These are phyloP conservation scores for Chaetomiaceae sp. DNA, from an alignment of 2,329 filamentous ascomycete genomes.

Conservation along the genomic window DNA sequence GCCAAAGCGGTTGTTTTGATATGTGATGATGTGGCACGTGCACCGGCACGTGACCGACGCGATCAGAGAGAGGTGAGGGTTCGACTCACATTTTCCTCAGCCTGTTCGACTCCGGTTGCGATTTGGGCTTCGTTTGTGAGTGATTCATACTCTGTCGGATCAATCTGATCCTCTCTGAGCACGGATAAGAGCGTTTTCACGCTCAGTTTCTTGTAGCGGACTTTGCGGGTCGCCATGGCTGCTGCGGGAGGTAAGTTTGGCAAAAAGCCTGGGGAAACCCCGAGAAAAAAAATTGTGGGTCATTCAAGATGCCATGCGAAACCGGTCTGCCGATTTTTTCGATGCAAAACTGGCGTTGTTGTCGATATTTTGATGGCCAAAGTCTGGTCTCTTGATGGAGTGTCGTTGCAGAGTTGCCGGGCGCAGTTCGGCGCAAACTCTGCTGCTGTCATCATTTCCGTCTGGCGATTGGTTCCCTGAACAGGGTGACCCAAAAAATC, in stretches of 20 bases:
- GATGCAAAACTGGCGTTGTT: slow-evolving; percentile 49
- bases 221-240: slow-evolving; percentile 62
- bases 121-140: slow-evolving; percentile 80
- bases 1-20: not conserved
- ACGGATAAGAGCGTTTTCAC: slow-evolving; percentile 84
- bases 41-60: slow-evolving; percentile 41
- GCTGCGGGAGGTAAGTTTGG: slow-evolving; percentile 33
- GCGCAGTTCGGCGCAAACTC: slow-evolving; percentile 42
- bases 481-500: too few relatives aligned
- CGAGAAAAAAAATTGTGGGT: slow-evolving; percentile 58
- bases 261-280: slow-evolving; percentile 50
- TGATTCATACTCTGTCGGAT: slow-evolving; percentile 78
- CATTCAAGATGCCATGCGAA: slow-evolving; percentile 56
- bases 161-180: slow-evolving; percentile 85
- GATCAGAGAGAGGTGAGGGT: slow-evolving; percentile 25
- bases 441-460: slow-evolving; percentile 26
- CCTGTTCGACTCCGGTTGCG: slow-evolving; percentile 94
- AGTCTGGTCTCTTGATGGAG: slow-evolving; percentile 44
- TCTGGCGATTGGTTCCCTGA: not conserved
- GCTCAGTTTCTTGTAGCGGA: slow-evolving; percentile 86
- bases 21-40: slow-evolving; percentile 39
- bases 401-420: slow-evolving; percentile 50
- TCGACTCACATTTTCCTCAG: slow-evolving; percentile 87
- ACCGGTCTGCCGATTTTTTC: slow-evolving; percentile 45
- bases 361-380: slow-evolving; percentile 52